Evolutionary conservation across 2,329 filamentous ascomycete species (phyloP).

Genomic region (Cordyceps cicadae): DNA sequence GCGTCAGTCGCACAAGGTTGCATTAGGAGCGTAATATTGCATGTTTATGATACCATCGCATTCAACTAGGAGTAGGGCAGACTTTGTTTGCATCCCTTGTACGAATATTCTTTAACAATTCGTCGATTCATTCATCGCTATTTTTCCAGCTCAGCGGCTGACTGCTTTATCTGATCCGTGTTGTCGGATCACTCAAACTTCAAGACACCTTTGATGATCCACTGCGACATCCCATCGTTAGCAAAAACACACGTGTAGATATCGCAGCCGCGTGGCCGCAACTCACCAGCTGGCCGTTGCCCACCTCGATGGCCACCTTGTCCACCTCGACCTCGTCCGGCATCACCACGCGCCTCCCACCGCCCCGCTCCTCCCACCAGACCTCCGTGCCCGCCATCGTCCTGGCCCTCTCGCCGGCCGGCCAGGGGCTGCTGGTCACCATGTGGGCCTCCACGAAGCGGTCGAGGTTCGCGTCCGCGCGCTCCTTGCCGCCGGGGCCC

Average conservation of each 20-base stretch:
- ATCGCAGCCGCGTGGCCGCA: no score
- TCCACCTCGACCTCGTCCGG: slow-evolving; percentile 74
- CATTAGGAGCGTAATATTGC: slow-evolving; percentile 26
- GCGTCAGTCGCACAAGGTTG: slow-evolving; percentile 26
- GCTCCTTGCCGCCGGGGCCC: slow-evolving; percentile 63
- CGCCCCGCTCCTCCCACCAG: slow-evolving; percentile 73
- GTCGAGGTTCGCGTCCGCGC: slow-evolving; percentile 67
- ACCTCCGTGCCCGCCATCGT: slow-evolving; percentile 57
- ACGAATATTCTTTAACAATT: not conserved
- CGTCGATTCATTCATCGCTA: not conserved
- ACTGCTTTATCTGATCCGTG: not conserved
- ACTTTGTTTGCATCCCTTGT: not conserved
- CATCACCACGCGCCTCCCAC: slow-evolving; percentile 62
- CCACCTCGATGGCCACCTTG: slow-evolving; percentile 63
- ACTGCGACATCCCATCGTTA: slow-evolving; percentile 30
- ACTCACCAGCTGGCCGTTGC: slow-evolving; percentile 73
- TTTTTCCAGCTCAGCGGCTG: not conserved
- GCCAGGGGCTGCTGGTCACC: slow-evolving; percentile 68
- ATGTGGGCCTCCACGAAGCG: slow-evolving; percentile 83
- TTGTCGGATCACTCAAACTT: slow-evolving; percentile 30
- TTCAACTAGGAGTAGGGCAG: not conserved
- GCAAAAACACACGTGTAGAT: not conserved
- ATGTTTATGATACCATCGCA: not conserved
- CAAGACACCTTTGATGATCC: slow-evolving; percentile 54
- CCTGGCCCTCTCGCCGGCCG: slow-evolving; percentile 54